Evolutionary conservation across 805 yeast species (phyloP).

Genomic region (Pichia pseudocactophila): DNA sequence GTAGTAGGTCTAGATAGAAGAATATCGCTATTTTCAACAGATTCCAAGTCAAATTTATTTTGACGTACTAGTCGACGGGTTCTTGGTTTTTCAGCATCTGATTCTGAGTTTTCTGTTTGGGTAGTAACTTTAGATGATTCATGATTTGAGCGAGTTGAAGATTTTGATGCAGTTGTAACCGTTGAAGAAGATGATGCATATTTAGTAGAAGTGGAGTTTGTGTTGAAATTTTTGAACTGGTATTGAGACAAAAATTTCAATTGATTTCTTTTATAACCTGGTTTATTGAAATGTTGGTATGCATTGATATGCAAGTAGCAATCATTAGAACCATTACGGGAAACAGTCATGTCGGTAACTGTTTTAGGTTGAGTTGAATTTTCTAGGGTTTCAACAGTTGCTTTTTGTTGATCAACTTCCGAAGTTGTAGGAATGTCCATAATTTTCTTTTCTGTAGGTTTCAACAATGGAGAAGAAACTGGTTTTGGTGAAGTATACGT

Average conservation of each 20-base stretch:
- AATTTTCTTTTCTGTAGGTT: neutral
- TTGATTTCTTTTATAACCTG: slow-evolving; percentile 41
- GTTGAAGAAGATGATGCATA: slow-evolving; percentile 6
- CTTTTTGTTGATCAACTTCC: neutral
- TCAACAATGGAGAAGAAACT: neutral
- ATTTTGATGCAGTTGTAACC: slow-evolving; percentile 1
- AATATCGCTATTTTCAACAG: slow-evolving; percentile 21
- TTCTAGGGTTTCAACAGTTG: neutral
- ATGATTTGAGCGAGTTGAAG: slow-evolving; percentile 4
- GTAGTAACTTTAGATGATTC: slow-evolving; percentile 3
- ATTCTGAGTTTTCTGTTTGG: slow-evolving; percentile 20
- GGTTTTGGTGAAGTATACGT: neutral
- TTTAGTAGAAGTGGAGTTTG: slow-evolving; percentile 6
- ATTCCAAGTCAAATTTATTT: slow-evolving; percentile 24
- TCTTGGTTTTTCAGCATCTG: slow-evolving; percentile 41
- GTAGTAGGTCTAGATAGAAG: slow-evolving; percentile 25
- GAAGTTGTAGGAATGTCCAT: no score
- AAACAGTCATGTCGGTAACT: neutral
- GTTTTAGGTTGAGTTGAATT: no score
- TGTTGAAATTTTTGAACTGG: slow-evolving; percentile 19
- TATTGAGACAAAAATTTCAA: slow-evolving; percentile 47
- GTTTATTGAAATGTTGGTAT: slow-evolving; percentile 35
- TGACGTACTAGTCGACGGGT: slow-evolving; percentile 43
- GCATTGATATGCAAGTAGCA: slow-evolving; percentile 36
- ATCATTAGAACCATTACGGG: slow-evolving; percentile 2